Base-by-base conservation (phyloP, 495 filamentous ascomycete genomes). In the Aspergillus biplanus region DNA sequence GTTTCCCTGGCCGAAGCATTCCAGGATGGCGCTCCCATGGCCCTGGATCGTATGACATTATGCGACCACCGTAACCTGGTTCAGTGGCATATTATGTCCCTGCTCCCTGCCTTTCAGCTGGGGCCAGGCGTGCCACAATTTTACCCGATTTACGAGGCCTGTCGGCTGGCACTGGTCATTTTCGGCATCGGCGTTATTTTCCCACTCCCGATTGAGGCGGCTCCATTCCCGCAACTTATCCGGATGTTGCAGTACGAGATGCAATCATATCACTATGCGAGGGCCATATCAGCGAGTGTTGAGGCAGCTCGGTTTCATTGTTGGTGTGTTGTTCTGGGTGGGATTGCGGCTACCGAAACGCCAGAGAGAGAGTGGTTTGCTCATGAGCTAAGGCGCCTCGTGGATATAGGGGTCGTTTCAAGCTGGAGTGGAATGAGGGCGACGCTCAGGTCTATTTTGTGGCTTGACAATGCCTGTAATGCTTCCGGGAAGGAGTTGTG, bases 71-170 rank as follows among this genome's bases (percentile, higher is more conserved):
- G 54, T 4, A 56, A 56, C 21, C 15, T 56, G 12, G 12, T 56
- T 5, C 54, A 56, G 35, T 56, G 54, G 54, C 33, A 56, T 12
- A 21, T 56, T 21, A 56, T 56, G 54, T 56, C 54, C 6, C 54
- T 56, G 6, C 33, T n/a, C n/a, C 54, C 54, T 7, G 34, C n/a
- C 9, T 16, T 5, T 31, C 13, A 56, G 33, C 3, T 56, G 8
- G 16, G 35, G 7, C 6, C 13, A 9, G n/a, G 7, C 9, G 18
- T 21, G 4, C 15, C 4, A 16, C 13, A 18, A 7, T 7, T 42
- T 8, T 42, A n/a, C 15, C 18, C 4, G 2, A 39, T 56, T 2
- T 56, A 56, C 33, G 54, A 56, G 31, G 4, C 15, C 5, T 56
- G 54, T 21, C 54, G 54, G n/a, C 54, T 56, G 5, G 54, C 54